A percentile compares a stretch with the other conserved stretches of the same genome.
Evolutionary conservation across 192 early-diverging fungal genomes (phyloP).

Genomic region (Neocallimastix lanati): DNA sequence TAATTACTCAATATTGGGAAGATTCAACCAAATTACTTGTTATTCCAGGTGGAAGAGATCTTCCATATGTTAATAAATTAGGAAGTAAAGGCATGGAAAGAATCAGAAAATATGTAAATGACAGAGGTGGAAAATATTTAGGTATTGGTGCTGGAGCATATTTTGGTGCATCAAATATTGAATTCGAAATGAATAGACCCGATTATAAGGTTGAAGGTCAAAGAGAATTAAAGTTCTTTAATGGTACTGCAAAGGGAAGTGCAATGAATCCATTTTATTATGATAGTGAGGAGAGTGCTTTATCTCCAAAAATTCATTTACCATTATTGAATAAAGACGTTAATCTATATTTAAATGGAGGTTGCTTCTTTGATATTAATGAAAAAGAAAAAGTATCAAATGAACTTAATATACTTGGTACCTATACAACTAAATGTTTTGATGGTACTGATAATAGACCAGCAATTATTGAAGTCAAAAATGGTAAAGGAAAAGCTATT

Average conservation of each 20-base stretch:
- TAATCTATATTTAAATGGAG: neutral
- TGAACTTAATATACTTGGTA: neutral
- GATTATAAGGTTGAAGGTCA: conserved; percentile 50
- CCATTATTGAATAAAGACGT: neutral
- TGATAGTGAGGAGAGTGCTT: neutral
- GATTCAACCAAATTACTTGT: conserved; percentile 60
- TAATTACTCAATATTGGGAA: neutral
- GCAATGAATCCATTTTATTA: conserved; percentile 1
- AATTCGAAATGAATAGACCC: conserved; percentile 52
- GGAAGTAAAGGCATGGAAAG: conserved; percentile 34
- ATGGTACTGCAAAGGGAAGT: conserved; percentile 48
- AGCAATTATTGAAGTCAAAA: neutral
- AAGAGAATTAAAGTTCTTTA: conserved; percentile 53
- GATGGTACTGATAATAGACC: neutral
- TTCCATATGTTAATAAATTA: conserved; percentile 58
- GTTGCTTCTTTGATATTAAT: neutral
- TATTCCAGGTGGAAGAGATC: conserved; percentile 78
- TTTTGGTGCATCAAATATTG: conserved; percentile 47
- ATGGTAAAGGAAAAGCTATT: neutral
- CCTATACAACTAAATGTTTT: neutral
- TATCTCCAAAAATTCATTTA: neutral
- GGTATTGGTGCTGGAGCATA: conserved; percentile 90
- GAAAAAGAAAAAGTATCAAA: neutral
- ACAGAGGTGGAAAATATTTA: conserved; percentile 61
- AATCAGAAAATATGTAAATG: conserved; percentile 14